phyloP scores from a whole-genome alignment of 768 basidiomycete species.

The Tulasnella sp. region DNA sequence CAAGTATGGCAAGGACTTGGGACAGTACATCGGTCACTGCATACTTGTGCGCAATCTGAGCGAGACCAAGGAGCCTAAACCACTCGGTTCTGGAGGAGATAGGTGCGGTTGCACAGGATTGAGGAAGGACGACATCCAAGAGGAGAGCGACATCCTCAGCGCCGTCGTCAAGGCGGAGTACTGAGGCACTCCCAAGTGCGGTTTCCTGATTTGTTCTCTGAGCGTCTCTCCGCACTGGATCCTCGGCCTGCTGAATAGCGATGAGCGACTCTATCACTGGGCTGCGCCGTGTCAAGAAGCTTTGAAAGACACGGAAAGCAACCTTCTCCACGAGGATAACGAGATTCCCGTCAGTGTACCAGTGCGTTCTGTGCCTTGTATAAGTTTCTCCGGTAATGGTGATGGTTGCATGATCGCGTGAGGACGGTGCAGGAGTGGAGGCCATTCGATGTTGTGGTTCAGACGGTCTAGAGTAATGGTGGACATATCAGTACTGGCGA shows the following conservation, averaged over 20 bases:
- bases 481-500: too few species aligned
- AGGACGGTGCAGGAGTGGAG: background rate
- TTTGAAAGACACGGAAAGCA: background rate
- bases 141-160: background rate
- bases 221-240: background rate
- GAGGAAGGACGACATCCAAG: background rate
- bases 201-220: background rate
- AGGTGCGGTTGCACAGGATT: background rate
- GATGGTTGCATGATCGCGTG: background rate
- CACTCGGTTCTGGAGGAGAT: background rate
- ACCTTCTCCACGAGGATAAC: background rate
- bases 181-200: background rate
- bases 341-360: conserved; percentile 14
- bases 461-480: background rate
- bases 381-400: background rate
- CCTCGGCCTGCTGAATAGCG: background rate
- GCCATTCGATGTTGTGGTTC: background rate
- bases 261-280: background rate
- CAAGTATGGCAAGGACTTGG: background rate
- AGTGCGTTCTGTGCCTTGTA: background rate
- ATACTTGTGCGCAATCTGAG: background rate
- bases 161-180: background rate
- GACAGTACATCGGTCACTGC: background rate
- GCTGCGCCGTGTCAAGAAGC: background rate
- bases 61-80: background rate